Evolutionary conservation across 768 basidiomycete genomes (phyloP).

Genomic region (Lactarius quietus): DNA sequence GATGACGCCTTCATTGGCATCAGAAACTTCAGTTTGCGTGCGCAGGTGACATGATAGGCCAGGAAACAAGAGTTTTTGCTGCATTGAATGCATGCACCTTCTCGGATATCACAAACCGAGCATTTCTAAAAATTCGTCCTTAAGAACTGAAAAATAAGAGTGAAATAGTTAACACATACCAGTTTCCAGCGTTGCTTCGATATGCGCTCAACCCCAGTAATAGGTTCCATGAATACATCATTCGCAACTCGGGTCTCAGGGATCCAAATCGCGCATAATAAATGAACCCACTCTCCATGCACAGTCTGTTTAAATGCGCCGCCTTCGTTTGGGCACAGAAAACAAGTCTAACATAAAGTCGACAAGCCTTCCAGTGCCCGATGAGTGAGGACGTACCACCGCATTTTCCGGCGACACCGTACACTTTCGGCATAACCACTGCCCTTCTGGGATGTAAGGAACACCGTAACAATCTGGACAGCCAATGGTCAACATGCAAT

Average conservation of each 20-base stretch:
- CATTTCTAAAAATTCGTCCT: conserved; percentile 44
- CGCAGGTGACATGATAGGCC: conserved; percentile 95
- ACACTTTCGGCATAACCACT: conserved; percentile 98
- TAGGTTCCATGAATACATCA: conserved; percentile 97
- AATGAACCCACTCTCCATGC: conserved; percentile 90
- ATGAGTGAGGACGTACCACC: conserved; percentile 56
- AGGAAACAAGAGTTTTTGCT: conserved; percentile 84
- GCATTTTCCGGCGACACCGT: conserved; percentile 96
- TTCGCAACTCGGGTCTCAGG: conserved; percentile 92
- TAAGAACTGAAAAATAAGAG: background rate
- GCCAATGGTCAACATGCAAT: background rate
- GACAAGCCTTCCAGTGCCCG: background rate
- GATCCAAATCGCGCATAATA: conserved; percentile 96
- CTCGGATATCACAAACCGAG: conserved; percentile 52
- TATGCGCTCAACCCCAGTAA: conserved; percentile 84
- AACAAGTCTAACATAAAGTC: conserved; percentile 63
- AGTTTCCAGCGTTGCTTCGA: conserved; percentile 92
- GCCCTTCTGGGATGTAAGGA: conserved; percentile 98
- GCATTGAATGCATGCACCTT: conserved; percentile 96
- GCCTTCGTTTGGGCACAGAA: conserved; percentile 95
- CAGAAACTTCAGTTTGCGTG: conserved; percentile 77
- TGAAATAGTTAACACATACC: conserved; percentile 45
- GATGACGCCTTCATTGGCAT: conserved; percentile 84
- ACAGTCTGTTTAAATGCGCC: conserved; percentile 98
- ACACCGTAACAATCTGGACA: conserved; percentile 93